Percentiles rank a stretch among this genome's conserved stretches.
phyloP scores from a whole-genome alignment of 2,329 filamentous ascomycete species.

The Coniochaeta sp. region DNA sequence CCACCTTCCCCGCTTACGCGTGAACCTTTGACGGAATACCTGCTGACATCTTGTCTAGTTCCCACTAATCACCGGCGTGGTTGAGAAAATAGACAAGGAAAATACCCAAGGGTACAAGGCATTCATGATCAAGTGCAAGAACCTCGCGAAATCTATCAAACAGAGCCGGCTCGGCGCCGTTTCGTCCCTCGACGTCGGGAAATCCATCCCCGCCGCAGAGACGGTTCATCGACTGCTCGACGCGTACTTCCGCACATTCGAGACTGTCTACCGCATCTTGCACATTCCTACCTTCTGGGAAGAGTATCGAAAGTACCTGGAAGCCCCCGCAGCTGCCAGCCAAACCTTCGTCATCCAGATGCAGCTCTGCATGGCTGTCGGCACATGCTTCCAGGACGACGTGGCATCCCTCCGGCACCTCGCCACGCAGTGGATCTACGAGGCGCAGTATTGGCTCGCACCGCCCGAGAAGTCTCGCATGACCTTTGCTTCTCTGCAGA shows the following conservation, averaged over 20 bases:
- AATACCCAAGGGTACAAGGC: conserved; percentile 22
- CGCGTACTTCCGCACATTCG: conserved; percentile 47
- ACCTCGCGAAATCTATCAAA: conserved; percentile 32
- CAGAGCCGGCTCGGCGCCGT: conserved; percentile 26
- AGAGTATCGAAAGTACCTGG: conserved; percentile 46
- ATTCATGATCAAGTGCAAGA: conserved; percentile 31
- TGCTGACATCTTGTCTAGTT: conserved; percentile 13
- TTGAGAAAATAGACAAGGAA: conserved; percentile 14
- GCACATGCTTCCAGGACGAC: conserved; percentile 39
- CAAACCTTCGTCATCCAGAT: conserved; percentile 42
- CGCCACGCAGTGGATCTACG: conserved; percentile 43
- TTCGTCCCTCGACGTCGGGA: conserved; percentile 27
- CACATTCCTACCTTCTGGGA: conserved; percentile 49
- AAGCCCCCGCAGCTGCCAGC: conserved; percentile 29
- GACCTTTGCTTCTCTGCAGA: conserved; percentile 41
- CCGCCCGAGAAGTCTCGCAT: conserved; percentile 41
- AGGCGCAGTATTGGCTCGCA: conserved; percentile 44
- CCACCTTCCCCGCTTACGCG: no score
- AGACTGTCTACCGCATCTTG: conserved; percentile 49
- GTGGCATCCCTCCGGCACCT: conserved; percentile 31
- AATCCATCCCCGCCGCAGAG: conserved; percentile 26
- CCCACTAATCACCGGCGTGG: conserved; percentile 13
- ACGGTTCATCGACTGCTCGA: conserved; percentile 44
- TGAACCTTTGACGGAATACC: no score
- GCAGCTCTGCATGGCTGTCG: conserved; percentile 46